These are phyloP conservation scores for Diutina mesorugosa DNA, from an alignment of 1,139 yeast genomes.

Conservation along the genomic window DNA sequence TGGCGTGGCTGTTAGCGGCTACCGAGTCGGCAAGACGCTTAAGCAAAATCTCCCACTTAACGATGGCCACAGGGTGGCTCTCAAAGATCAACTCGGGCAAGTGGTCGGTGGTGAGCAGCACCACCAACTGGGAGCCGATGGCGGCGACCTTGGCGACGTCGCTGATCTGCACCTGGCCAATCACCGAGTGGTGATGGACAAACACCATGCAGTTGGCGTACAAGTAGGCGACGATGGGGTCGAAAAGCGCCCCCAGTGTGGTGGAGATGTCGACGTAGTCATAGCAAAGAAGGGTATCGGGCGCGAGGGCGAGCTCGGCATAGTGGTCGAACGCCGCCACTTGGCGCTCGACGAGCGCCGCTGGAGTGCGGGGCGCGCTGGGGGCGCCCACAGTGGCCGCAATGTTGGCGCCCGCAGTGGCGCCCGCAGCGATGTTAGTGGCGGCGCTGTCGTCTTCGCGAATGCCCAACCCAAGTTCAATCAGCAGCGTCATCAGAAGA, in stretches of 20 bases:
- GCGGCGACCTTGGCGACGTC: not conserved
- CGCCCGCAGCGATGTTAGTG: no score
- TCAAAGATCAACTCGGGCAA: not conserved
- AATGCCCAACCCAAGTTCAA: not conserved
- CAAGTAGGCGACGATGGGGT: not conserved
- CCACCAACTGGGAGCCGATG: not conserved
- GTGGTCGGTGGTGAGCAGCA: not conserved
- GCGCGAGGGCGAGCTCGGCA: not conserved
- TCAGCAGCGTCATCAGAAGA: not conserved
- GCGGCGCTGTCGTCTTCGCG: not conserved
- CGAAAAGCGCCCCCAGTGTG: not conserved
- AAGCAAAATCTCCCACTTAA: not conserved
- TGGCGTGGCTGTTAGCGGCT: not conserved
- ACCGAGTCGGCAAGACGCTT: not conserved
- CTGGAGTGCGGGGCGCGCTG: not conserved
- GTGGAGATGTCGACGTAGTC: not conserved
- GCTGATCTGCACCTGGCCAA: not conserved
- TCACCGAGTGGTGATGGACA: not conserved
- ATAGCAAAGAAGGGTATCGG: not conserved
- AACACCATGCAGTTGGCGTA: conserved; percentile 1
- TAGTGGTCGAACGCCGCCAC: not conserved
- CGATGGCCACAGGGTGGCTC: conserved; percentile 1
- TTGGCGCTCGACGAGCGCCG: not conserved
- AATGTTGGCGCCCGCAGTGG: no score
- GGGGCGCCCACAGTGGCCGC: not conserved